Percentiles rank a stretch among this genome's conserved stretches.
Evolutionary conservation across 2,329 filamentous ascomycete species (phyloP).

Genomic region (Corniculantispora saksenae): DNA sequence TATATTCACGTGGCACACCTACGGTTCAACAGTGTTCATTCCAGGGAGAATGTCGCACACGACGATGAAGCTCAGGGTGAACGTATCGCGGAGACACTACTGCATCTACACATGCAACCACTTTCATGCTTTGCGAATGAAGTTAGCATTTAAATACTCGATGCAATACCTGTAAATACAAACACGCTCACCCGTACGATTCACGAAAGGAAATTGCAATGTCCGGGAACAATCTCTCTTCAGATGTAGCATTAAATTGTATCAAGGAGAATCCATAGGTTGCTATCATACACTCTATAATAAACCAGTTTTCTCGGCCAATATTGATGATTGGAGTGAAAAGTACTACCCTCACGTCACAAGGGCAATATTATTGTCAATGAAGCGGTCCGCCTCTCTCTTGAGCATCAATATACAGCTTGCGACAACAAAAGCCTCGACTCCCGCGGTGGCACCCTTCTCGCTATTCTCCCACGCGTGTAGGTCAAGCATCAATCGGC

Average conservation of each 20-base stretch:
- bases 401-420: constrained; percentile 28
- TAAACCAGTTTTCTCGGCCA: not conserved
- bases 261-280: too few relatives aligned
- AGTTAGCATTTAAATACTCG: not conserved
- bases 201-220: too few relatives aligned
- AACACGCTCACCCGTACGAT: too few relatives aligned
- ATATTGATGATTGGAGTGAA: too few relatives aligned
- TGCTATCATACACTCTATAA: not conserved
- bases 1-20: constrained; percentile 12
- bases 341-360: constrained; percentile 10
- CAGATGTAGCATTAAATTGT: too few relatives aligned
- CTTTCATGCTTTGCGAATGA: constrained; percentile 19
- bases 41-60: too few relatives aligned
- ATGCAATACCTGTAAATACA: too few relatives aligned
- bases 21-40: too few relatives aligned
- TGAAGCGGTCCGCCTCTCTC: constrained; percentile 27
- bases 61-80: not conserved
- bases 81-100: constrained; percentile 13
- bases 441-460: constrained; percentile 14
- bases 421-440: constrained; percentile 27
- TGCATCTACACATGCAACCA: constrained; percentile 17
- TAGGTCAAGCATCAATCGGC: constrained; percentile 27
- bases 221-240: too few relatives aligned
- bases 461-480: constrained; percentile 22
- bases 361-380: constrained; percentile 23